Conservation (phyloP, 495 filamentous ascomycete genomes). For the Aspergillus bertholletiae region DNA sequence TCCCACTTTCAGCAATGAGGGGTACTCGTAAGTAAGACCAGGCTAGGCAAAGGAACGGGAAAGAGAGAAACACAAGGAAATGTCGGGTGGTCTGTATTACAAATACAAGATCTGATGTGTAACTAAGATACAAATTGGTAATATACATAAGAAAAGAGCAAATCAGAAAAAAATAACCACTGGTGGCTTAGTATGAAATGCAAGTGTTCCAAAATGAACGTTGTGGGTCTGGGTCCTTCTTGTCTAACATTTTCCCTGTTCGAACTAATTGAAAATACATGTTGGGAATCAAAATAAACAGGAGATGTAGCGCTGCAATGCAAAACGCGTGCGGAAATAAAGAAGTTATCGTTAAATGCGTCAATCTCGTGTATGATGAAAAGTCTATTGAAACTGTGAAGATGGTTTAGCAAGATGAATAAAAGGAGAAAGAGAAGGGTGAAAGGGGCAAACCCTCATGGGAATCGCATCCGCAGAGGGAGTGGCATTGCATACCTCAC, state of each 20-base stretch:
- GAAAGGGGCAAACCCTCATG: no score
- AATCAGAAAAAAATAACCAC: not conserved
- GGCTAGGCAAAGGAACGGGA: not conserved
- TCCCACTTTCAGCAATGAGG: not conserved
- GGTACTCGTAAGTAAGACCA: not conserved
- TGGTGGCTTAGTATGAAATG: not conserved
- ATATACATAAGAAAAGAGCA: not conserved
- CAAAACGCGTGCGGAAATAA: not conserved
- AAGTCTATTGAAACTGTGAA: not conserved
- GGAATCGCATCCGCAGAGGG: no score
- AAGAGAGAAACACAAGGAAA: not conserved
- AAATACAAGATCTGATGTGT: not conserved
- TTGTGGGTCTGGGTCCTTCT: not conserved
- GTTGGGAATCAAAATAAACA: not conserved
- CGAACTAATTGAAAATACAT: not conserved
- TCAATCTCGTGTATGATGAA: not conserved
- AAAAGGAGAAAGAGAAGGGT: conserved; percentile 1
- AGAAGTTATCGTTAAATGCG: not conserved
- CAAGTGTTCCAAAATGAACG: not conserved
- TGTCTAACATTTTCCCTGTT: not conserved
- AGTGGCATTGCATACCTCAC: not conserved
- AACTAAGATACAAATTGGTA: not conserved
- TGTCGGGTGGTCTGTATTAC: not conserved
- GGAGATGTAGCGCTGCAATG: not conserved
- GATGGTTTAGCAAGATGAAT: not conserved